Evolutionary conservation across 305 asterid species (phyloP), one percentile per base, ranked within the genome.

Genomic region (Plantago rigida): DNA sequence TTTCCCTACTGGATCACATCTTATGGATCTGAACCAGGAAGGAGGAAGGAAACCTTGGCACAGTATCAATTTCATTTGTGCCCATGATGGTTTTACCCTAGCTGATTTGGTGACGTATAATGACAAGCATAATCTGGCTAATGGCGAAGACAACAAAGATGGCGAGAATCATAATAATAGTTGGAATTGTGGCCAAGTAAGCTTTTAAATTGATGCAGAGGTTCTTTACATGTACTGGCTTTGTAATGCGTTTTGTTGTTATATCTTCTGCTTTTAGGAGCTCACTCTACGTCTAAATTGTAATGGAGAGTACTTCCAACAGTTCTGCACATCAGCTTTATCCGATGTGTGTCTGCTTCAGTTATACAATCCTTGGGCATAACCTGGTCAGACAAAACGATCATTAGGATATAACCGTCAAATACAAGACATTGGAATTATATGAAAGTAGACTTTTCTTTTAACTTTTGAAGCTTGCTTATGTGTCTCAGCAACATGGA

Each of bases 1-100:
- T 31, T 29, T 63, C 63, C 47, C 65, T 29, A 8, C 56, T 57
- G 26, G 41, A 62, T 67, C 44, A 17, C 53, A 66, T 42, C 39
- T 45, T 54, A 15, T 68, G 71, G 67, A 64, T 73, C 68, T 77
- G 62, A 80, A 74, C 69, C 82, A 89, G 99, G 91, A 78, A 73
- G 96, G 97, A 61, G 99, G 99, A 81, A 79, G 99, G 79, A 89
- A 76, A 73, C 99, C 97, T 44, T 89, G 96, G 97, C 85, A 87
- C 86, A 92, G 97, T 73, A 69, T 92, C 72, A 92, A 92, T 75
- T 89, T 92, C 64, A 77, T 92, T 22, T 86, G 96, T 34, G 92
- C 95, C 46, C 99, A 92, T 73, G 99, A 92, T 78, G 99, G 99
- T 64, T 92, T 92, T 81, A 80, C 99, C 58, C 81, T 92, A 80